Conservation (phyloP, 2,329 filamentous ascomycete genomes). For the Penicillium fuscoglaucum region DNA sequence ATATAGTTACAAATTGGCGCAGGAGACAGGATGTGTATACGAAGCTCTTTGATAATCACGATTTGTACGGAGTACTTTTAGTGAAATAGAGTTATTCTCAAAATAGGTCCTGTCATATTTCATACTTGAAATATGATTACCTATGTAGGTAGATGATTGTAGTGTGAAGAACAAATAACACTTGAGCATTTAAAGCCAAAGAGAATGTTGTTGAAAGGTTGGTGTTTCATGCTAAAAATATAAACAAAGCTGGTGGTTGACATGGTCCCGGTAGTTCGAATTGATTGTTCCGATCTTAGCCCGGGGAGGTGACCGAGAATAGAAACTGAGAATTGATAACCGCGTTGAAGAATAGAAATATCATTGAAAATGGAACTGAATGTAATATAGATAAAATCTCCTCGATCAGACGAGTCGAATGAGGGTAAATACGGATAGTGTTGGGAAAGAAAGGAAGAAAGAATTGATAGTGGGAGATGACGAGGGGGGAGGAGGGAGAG, state of each 20-base stretch:
- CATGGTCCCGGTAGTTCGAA: not conserved
- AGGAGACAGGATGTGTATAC: not conserved
- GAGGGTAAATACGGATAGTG: conserved; percentile 64
- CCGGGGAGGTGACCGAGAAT: conserved; percentile 6
- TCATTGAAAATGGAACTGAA: conserved; percentile 4
- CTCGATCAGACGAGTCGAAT: conserved; percentile 54
- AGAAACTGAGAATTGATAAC: conserved; percentile 22
- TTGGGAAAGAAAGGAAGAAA: conserved; percentile 25
- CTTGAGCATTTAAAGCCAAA: not conserved
- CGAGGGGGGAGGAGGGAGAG: conserved; percentile 36
- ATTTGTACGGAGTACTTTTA: not conserved
- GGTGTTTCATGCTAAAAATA: conserved; percentile 6
- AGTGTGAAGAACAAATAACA: not conserved
- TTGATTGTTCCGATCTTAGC: conserved; percentile 10
- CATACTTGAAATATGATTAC: not conserved
- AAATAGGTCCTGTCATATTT: not conserved
- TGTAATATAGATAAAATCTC: conserved; percentile 33
- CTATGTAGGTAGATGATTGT: not conserved
- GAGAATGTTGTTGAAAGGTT: not conserved
- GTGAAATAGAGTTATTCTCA: not conserved
- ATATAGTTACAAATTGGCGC: not conserved
- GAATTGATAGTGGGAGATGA: conserved; percentile 29
- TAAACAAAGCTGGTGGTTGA: conserved; percentile 15
- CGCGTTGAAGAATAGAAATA: not conserved
- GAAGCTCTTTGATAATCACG: not conserved